phyloP scores from a whole-genome alignment of 1,284 basidiomycete genomes.

The Xerocomus alliaceus region DNA sequence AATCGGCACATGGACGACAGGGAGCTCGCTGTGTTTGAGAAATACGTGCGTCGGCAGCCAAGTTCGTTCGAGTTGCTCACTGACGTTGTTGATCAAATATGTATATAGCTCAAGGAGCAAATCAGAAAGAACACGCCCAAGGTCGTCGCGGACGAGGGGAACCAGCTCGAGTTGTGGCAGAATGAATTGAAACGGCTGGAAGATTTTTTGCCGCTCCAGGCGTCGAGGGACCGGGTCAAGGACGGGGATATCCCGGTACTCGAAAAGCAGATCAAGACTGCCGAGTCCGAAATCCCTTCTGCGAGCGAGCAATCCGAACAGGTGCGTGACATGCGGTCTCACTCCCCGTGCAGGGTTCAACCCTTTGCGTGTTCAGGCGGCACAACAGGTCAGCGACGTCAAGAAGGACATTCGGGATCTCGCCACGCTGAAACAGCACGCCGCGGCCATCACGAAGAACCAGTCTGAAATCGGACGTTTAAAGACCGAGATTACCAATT shows the following conservation, averaged over 20 bases:
- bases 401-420: slow-evolving; percentile 70
- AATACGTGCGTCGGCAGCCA: slow-evolving; percentile 57
- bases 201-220: slow-evolving; percentile 60
- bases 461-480: slow-evolving; percentile 72
- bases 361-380: too few relatives aligned
- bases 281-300: slow-evolving; percentile 60
- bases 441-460: slow-evolving; percentile 66
- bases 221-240: slow-evolving; percentile 60
- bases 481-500: slow-evolving; percentile 63
- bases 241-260: slow-evolving; percentile 70
- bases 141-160: slow-evolving; percentile 43
- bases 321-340: slow-evolving; percentile 46
- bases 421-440: slow-evolving; percentile 67
- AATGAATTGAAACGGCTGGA: slow-evolving; percentile 65
- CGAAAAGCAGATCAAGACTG: slow-evolving; percentile 66
- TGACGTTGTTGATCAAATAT: slow-evolving; percentile 5
- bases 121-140: slow-evolving; percentile 58
- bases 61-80: not conserved
- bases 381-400: slow-evolving; percentile 53
- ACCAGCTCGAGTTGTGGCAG: slow-evolving; percentile 69
- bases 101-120: slow-evolving; percentile 59
- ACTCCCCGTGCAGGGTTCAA: too few relatives aligned
- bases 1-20: slow-evolving; percentile 69
- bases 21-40: slow-evolving; percentile 71
- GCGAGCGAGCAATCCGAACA: slow-evolving; percentile 62